Evolutionary conservation across 805 yeast genomes (phyloP), one percentile per base, ranked within the genome.

Genomic region (Brettanomyces custersianus): DNA sequence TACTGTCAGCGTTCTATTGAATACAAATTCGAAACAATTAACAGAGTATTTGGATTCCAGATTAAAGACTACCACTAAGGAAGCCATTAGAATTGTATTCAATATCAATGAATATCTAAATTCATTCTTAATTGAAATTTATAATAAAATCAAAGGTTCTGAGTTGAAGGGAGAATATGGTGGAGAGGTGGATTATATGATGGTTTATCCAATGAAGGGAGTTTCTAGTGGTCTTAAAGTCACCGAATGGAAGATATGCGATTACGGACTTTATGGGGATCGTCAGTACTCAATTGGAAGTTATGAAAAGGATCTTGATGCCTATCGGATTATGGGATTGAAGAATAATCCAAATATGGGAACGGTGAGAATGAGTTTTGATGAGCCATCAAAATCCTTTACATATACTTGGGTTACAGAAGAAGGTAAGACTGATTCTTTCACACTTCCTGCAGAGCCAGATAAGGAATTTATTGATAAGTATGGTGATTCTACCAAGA

Each of bases 171-270:
- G 54, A 4, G 39, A 35, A 7, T 24, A 44, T 29, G 57, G 54
- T 12, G 57, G 59, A 6, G 23, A 11, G 2, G 40, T 56, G n/a
- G 49, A 50, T 20, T 32, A 45, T 31, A 33, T 55, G 38, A 36
- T 49, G 4, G 39, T 56, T 4, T 56, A 54, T 34, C 61, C 61
- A 1, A 51, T 56, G 33, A 56, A 56, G 32, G 46, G 57, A 3
- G 49, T 47, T 5, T 40, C 49, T 12, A 45, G 33, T 10, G 60
- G 59, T 4, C 20, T 53, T 13, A 41, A 38, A 16, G 54, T 50
- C 6, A 41, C 40, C 8, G 36, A 48, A 29, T 56, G 61, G 60
- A 43, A 40, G 13, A 31, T 53, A 13, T 46, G 43, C 23, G 35
- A 37, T n/a, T 51, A 46, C 34, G 61, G 61, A 2, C 43, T 56